Conservation (phyloP, 1,284 basidiomycete genomes). For the Sphaerobolus stellatus region DNA sequence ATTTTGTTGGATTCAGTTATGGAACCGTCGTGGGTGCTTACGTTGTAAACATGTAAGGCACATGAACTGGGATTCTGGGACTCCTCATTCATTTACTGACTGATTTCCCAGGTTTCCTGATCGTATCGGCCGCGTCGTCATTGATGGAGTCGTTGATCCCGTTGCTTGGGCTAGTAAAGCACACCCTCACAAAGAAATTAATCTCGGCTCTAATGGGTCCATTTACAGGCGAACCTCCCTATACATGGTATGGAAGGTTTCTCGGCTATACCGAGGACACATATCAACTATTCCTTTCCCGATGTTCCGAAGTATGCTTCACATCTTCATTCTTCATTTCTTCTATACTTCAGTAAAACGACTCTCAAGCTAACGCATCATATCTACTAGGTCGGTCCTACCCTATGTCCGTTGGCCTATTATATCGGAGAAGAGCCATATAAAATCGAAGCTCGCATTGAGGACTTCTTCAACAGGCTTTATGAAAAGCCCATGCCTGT, state of each 20-base stretch:
- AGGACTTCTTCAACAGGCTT: slow-evolving; percentile 33
- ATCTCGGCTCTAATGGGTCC: slow-evolving; percentile 17
- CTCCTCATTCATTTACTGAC: background rate
- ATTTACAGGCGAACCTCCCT: slow-evolving; percentile 31
- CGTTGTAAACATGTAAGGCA: slow-evolving; percentile 30
- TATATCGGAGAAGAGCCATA: slow-evolving; percentile 24
- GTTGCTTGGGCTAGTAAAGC: slow-evolving; percentile 13
- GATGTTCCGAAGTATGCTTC: slow-evolving; percentile 31
- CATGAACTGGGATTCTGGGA: background rate
- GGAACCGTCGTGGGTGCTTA: slow-evolving; percentile 26
- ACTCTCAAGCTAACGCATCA: background rate
- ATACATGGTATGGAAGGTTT: slow-evolving; percentile 36
- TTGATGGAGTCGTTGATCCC: slow-evolving; percentile 16
- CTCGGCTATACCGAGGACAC: slow-evolving; percentile 30
- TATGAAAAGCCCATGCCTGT: slow-evolving; percentile 32
- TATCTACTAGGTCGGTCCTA: slow-evolving; percentile 31
- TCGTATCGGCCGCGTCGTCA: slow-evolving; percentile 13
- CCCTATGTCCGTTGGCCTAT: slow-evolving; percentile 29
- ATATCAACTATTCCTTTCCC: slow-evolving; percentile 34
- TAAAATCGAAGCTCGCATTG: slow-evolving; percentile 32
- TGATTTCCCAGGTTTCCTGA: slow-evolving; percentile 15
- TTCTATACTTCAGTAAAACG: background rate
- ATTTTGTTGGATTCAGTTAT: slow-evolving; percentile 19
- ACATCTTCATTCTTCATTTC: background rate
- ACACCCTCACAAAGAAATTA: background rate